phyloP scores from a whole-genome alignment of 2,329 filamentous ascomycete species.

The Fusarium irregulare region DNA sequence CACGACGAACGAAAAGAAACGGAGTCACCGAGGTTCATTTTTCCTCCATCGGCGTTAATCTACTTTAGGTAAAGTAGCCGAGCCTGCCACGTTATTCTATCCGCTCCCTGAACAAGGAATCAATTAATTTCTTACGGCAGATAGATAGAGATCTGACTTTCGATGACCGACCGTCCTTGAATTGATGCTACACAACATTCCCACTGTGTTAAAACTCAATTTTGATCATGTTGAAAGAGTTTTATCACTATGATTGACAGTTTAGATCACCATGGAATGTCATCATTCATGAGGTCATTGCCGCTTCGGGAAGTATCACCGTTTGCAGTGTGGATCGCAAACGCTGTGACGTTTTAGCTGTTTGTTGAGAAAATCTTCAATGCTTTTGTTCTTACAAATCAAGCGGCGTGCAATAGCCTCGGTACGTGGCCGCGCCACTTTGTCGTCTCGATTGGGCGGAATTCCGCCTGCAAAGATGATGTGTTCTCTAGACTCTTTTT shows the following conservation, averaged over 20 bases:
- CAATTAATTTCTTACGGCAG: background rate
- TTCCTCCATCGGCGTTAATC: background rate
- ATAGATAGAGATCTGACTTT: background rate
- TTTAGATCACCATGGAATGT: background rate
- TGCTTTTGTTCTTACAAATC: conserved; percentile 30
- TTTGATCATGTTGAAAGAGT: no score
- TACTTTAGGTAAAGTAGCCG: conserved; percentile 4
- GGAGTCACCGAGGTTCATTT: conserved; percentile 11
- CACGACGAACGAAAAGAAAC: conserved; percentile 22
- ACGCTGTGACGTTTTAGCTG: conserved; percentile 28
- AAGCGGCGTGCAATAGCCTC: conserved; percentile 15
- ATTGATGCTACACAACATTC: no score
- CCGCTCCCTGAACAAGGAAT: background rate
- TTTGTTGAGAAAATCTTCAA: conserved; percentile 9
- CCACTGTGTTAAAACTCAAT: no score
- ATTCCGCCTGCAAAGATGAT: no score
- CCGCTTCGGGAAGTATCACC: conserved; percentile 37
- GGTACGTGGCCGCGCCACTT: conserved; percentile 18
- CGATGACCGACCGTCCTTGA: no score
- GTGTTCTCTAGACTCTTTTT: background rate
- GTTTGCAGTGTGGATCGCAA: conserved; percentile 21
- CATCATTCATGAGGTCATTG: conserved; percentile 22
- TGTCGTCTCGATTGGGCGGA: conserved; percentile 3
- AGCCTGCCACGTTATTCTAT: background rate
- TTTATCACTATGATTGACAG: background rate